Evolutionary conservation across 2,329 filamentous ascomycete species (phyloP), one percentile per base, ranked within the genome.

Genomic region (Ascochyta viciae-villosae): DNA sequence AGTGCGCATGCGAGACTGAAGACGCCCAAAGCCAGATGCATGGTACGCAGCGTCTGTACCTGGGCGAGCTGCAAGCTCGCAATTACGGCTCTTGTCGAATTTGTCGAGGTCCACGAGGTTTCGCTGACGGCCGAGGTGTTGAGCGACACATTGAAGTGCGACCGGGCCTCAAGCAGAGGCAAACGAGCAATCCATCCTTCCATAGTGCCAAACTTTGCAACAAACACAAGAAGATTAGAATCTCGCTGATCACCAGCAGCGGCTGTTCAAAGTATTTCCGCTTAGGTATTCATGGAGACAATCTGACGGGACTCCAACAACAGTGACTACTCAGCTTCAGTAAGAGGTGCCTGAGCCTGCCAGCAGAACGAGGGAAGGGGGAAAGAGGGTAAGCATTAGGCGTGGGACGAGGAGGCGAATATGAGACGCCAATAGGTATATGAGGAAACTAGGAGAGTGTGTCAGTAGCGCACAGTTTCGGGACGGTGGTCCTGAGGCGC

Each of bases 401-500:
- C 68, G 64, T 68, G 66, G 61, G 62, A 68, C 65, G 71, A 70
- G 67, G 71, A 70, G 67, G 65, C 58, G 58, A 58, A 61, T 66
- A 71, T 75, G 73, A 76, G 74, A 76, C 69, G 63, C 65, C 65
- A 74, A 74, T 73, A 63, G 57, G 71, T 75, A 74, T 75, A 74
- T 73, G 73, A 73, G 66, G 63, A 73, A 67, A 69, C 64, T 62
- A 65, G 51, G 65, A 60, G 58, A 62, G 65, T 60, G 49, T 62
- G 63, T 54, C 60, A 67, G 71, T 71, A 67, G 71, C 59, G 66
- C 67, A 66, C 61, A 67, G 74, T 76, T 75, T 75, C 71, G 74
- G 60, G 64, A 70, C 68, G 69, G 67, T 65, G 68, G 65, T 72
- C 68, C 72, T 76, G 67, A 74, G 72, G 72, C 70, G 66, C 66